A percentile compares a stretch with the other conserved stretches of the same genome.
phyloP scores from a whole-genome alignment of 2,329 filamentous ascomycete species.

The Tolypocladium capitatum region DNA sequence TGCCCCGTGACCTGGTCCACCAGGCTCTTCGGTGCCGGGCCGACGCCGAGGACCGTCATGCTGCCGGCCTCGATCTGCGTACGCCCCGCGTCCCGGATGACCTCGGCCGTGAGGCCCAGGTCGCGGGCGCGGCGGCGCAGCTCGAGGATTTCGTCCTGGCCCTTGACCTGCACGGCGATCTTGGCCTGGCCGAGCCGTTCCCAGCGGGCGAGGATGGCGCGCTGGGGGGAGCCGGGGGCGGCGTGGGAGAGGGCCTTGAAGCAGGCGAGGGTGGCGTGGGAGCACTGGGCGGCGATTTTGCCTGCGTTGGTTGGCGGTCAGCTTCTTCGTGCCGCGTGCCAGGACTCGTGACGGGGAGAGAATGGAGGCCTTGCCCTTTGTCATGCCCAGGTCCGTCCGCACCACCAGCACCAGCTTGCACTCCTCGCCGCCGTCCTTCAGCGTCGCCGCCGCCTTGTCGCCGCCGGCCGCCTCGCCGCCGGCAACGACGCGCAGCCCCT shows the following conservation, averaged over 20 bases:
- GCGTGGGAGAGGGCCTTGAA: constrained; percentile 68
- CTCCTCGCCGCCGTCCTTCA: constrained; percentile 48
- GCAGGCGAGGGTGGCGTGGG: constrained; percentile 92
- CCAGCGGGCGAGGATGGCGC: constrained; percentile 66
- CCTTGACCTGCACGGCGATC: constrained; percentile 80
- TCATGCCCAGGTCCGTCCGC: constrained; percentile 91
- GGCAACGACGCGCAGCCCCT: constrained; percentile 34
- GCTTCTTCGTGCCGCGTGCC: neutral
- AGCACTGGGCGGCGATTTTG: constrained; percentile 93
- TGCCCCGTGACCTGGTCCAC: constrained; percentile 77
- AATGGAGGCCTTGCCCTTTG: constrained; percentile 59
- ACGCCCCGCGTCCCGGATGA: constrained; percentile 89
- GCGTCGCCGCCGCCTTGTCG: constrained; percentile 21
- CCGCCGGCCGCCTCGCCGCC: constrained; percentile 7
- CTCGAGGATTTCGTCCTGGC: constrained; percentile 66
- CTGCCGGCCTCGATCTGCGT: constrained; percentile 94
- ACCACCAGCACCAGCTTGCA: constrained; percentile 92
- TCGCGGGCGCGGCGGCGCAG: constrained; percentile 68
- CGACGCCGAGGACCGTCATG: constrained; percentile 78
- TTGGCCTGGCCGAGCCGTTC: constrained; percentile 80
- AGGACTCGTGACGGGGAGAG: neutral
- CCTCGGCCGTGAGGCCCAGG: constrained; percentile 73
- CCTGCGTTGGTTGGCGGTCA: constrained; percentile 34
- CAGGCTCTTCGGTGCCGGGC: constrained; percentile 69
- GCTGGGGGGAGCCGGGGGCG: constrained; percentile 38